Conservation (phyloP, 1,284 basidiomycete species). For the Rhodotorula mucilaginosa region DNA sequence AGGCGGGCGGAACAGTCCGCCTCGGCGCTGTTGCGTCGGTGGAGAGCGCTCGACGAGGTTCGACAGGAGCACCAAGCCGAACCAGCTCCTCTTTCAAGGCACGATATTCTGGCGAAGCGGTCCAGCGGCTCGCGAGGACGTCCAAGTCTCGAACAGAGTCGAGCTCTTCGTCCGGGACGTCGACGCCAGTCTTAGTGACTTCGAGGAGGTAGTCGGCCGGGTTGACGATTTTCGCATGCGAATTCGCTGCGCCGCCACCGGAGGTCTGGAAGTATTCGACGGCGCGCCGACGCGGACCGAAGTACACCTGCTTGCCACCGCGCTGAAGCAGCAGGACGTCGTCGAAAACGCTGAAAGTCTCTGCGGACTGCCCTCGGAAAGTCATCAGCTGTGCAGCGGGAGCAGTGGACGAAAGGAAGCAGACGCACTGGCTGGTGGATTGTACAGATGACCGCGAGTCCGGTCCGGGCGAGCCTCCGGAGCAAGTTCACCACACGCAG, state of each 20-base stretch:
- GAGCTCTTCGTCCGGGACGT: conserved; percentile 46
- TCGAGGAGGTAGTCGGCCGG: conserved; percentile 44
- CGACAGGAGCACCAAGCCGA: conserved; percentile 46
- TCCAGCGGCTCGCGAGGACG: conserved; percentile 23
- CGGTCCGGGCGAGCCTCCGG: conserved; percentile 46
- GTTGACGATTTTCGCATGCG: conserved; percentile 21
- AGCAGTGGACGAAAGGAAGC: neutral
- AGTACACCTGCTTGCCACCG: conserved; percentile 59
- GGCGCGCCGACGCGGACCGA: conserved; percentile 62
- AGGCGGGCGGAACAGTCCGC: conserved; percentile 3
- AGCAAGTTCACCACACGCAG: conserved; percentile 40
- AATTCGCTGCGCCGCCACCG: neutral
- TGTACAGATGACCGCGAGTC: conserved; percentile 48
- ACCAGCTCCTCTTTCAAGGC: conserved; percentile 52
- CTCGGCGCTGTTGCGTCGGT: neutral
- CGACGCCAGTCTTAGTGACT: conserved; percentile 67
- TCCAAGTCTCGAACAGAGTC: conserved; percentile 20
- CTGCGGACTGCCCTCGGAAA: conserved; percentile 48
- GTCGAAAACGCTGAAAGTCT: conserved; percentile 58
- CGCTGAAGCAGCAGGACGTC: conserved; percentile 50
- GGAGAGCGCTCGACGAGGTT: conserved; percentile 21
- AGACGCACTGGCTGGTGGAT: conserved; percentile 49
- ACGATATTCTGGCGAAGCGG: conserved; percentile 46
- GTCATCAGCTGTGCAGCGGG: neutral
- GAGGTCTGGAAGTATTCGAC: conserved; percentile 64